Conservation (phyloP, 2,329 filamentous ascomycete genomes). For the Penicillium sp. region DNA sequence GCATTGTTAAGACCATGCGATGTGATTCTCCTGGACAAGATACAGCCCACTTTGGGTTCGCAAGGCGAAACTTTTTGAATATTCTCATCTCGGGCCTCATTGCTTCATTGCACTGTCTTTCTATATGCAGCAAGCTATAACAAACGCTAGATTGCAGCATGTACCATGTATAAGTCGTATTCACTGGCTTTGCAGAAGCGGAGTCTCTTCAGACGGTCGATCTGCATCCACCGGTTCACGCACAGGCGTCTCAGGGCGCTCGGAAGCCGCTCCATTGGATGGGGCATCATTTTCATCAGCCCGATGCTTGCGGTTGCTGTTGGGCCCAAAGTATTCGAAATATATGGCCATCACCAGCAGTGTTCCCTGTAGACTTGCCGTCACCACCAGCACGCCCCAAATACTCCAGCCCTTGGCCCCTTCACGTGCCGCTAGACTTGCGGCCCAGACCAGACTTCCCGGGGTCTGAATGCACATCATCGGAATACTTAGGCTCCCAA, state of each 20-base stretch:
- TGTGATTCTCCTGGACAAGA: constrained; percentile 1
- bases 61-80: neutral
- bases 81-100: neutral
- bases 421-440: constrained; percentile 77
- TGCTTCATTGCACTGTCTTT: neutral
- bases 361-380: constrained; percentile 80
- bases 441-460: constrained; percentile 86
- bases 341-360: constrained; percentile 79
- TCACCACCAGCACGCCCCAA: constrained; percentile 89
- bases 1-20: constrained; percentile 2
- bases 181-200: constrained; percentile 36
- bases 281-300: constrained; percentile 22
- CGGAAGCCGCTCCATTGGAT: constrained; percentile 12
- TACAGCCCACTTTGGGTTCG: neutral
- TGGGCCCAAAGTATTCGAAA: constrained; percentile 58
- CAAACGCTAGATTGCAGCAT: neutral
- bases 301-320: constrained; percentile 47
- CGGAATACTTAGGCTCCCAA: constrained; percentile 88
- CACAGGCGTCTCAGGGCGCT: constrained; percentile 10
- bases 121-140: neutral
- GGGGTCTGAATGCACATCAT: constrained; percentile 99
- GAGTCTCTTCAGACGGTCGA: constrained; percentile 39
- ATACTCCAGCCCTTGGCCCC: constrained; percentile 89
- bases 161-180: constrained; percentile 2
- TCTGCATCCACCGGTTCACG: constrained; percentile 20